Conservation (phyloP, 805 yeast species). For the Metschnikowia vanudenii region DNA sequence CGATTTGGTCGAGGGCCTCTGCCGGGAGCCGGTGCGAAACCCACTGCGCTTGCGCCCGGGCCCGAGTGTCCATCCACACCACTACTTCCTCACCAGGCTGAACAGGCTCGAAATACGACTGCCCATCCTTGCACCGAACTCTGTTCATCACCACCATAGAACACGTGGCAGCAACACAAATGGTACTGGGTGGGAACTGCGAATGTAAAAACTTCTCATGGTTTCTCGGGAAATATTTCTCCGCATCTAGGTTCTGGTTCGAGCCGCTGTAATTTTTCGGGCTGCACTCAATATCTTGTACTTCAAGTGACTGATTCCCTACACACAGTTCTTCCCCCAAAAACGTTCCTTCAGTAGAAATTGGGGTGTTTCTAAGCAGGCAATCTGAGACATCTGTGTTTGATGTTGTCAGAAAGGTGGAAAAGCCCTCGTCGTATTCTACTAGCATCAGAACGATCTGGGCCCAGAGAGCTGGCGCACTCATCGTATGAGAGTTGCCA, state of each 20-base stretch:
- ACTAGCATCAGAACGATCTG: constrained; percentile 11
- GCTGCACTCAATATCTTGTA: too few relatives aligned
- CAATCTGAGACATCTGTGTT: neutral
- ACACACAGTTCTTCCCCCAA: neutral
- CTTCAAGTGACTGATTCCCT: too few relatives aligned
- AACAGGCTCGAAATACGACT: constrained; percentile 32
- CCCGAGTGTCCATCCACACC: constrained; percentile 60
- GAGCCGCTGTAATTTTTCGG: too few relatives aligned
- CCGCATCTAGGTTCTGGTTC: too few relatives aligned
- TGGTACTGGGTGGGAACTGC: neutral
- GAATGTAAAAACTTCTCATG: too few relatives aligned
- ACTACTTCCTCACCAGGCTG: constrained; percentile 40
- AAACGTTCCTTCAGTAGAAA: neutral
- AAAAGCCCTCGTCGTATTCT: constrained; percentile 1
- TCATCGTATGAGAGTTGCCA: constrained; percentile 16
- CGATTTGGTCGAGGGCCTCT: constrained; percentile 28
- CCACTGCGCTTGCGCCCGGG: constrained; percentile 30
- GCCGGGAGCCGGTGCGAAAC: constrained; percentile 27
- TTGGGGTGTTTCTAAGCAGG: neutral
- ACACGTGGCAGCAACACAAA: constrained; percentile 55
- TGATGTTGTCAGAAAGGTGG: neutral
- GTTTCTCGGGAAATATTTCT: too few relatives aligned
- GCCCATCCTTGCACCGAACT: constrained; percentile 11
- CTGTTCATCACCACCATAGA: constrained; percentile 49
- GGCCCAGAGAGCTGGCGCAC: constrained; percentile 14